Percentiles rank a stretch among this genome's conserved stretches.
These are phyloP conservation scores for Lanmaoa pseudosensibilis DNA, from an alignment of 768 basidiomycete species.

Conservation along the genomic window DNA sequence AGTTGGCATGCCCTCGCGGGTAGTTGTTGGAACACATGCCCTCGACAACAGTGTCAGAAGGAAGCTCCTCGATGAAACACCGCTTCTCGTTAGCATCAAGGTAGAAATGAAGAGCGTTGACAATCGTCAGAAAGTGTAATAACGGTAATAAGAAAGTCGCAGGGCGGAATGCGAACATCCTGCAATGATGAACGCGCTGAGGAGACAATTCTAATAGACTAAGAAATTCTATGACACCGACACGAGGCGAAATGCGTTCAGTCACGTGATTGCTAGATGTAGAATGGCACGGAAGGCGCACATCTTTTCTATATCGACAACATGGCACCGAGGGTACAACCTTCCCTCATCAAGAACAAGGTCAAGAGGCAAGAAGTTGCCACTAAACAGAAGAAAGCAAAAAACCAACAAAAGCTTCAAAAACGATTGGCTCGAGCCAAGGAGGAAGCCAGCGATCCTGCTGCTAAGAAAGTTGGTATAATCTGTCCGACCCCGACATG, in stretches of 20 bases:
- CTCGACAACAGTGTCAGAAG: slow-evolving; percentile 92
- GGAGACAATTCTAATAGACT: background rate
- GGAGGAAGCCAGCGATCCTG: slow-evolving; percentile 72
- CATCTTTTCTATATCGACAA: background rate
- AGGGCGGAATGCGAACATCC: slow-evolving; percentile 28
- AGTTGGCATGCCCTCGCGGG: background rate
- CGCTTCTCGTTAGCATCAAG: slow-evolving; percentile 90
- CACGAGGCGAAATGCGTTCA: background rate
- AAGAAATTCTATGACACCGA: too few relatives aligned
- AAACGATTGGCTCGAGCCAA: slow-evolving; percentile 76
- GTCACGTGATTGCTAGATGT: slow-evolving; percentile 18
- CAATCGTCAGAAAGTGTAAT: slow-evolving; percentile 43
- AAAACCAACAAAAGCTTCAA: slow-evolving; percentile 79
- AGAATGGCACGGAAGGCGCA: too few relatives aligned
- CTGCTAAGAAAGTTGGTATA: slow-evolving; percentile 66
- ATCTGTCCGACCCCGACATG: background rate
- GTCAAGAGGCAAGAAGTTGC: slow-evolving; percentile 79
- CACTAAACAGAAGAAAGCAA: slow-evolving; percentile 72
- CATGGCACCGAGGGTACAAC: slow-evolving; percentile 64
- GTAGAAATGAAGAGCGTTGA: slow-evolving; percentile 92
- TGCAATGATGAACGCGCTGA: slow-evolving; percentile 5
- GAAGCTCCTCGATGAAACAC: slow-evolving; percentile 96
- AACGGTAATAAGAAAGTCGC: slow-evolving; percentile 36
- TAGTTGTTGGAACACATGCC: slow-evolving; percentile 45
- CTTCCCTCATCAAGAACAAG: slow-evolving; percentile 82